phyloP scores from a whole-genome alignment of 495 filamentous ascomycete species.

The Oidiodendron maius region DNA sequence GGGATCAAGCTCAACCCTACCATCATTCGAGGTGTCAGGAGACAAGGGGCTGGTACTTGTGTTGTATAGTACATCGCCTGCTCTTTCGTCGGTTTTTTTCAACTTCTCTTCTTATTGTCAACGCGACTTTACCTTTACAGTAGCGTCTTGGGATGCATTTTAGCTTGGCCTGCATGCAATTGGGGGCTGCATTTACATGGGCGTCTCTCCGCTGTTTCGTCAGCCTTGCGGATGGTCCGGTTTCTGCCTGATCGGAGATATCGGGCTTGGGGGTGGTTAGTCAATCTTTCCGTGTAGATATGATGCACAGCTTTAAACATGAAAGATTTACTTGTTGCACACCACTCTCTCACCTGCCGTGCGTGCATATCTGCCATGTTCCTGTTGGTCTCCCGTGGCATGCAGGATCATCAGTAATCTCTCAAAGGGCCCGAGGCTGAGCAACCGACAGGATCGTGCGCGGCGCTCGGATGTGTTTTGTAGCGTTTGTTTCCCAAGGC shows the following conservation, averaged over 20 bases:
- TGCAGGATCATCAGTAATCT: too few species aligned
- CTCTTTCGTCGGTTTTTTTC: slow-evolving; percentile 6
- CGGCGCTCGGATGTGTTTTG: too few species aligned
- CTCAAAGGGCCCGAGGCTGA: too few species aligned
- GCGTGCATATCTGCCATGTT: too few species aligned
- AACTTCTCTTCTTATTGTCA: slow-evolving; percentile 16
- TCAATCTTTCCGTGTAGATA: slow-evolving; percentile 14
- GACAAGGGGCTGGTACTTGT: slow-evolving; percentile 1
- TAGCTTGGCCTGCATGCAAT: slow-evolving; percentile 23
- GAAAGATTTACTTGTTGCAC: slow-evolving; percentile 7
- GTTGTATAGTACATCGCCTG: not conserved
- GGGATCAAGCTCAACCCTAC: too few species aligned
- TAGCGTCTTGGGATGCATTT: slow-evolving; percentile 21
- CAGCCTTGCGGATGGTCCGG: slow-evolving; percentile 6
- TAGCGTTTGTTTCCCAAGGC: too few species aligned
- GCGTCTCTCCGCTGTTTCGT: slow-evolving; percentile 14
- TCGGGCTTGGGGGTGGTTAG: not conserved
- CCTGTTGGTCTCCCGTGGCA: too few species aligned
- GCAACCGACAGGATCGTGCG: too few species aligned
- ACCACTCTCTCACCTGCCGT: too few species aligned
- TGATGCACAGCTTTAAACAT: not conserved
- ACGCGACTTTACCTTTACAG: slow-evolving; percentile 22
- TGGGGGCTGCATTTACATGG: slow-evolving; percentile 20
- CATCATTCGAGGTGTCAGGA: too few species aligned
- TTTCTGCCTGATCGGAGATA: not conserved